These are phyloP conservation scores for Nannizzia gypsea DNA, from an alignment of 2,329 filamentous ascomycete species.

Conservation along the genomic window DNA sequence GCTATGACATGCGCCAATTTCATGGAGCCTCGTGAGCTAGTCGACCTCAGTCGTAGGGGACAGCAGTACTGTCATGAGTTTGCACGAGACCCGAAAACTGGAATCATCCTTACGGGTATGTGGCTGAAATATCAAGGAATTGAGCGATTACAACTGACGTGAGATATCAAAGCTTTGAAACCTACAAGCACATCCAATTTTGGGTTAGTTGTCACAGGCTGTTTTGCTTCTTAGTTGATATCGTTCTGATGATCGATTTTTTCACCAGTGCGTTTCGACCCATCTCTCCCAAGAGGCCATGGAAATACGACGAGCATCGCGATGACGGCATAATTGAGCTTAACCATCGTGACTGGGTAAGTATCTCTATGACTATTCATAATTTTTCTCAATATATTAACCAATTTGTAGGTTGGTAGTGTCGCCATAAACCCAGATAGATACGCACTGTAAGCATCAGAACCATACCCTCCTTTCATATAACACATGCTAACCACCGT, in stretches of 20 bases:
- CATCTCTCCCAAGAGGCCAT: constrained; percentile 3
- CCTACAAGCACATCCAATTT: not conserved
- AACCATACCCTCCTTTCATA: not conserved
- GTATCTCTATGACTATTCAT: not conserved
- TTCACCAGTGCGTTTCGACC: constrained; percentile 6
- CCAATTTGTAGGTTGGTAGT: constrained; percentile 22
- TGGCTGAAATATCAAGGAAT: constrained; percentile 1
- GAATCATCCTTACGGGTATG: constrained; percentile 28
- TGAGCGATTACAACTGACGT: not conserved
- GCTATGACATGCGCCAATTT: constrained; percentile 25
- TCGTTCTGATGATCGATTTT: not conserved
- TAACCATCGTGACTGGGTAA: constrained; percentile 12
- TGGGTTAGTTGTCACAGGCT: constrained; percentile 8
- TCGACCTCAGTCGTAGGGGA: constrained; percentile 19
- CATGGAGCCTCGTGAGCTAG: constrained; percentile 21
- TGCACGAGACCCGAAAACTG: constrained; percentile 25
- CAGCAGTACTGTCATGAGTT: constrained; percentile 13
- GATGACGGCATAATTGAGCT: not conserved
- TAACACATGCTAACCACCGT: not conserved
- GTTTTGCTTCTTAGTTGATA: not conserved
- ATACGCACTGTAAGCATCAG: constrained; percentile 13
- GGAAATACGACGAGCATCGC: constrained; percentile 6
- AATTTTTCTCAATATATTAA: not conserved
- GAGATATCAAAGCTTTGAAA: not conserved
- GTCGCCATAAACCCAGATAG: constrained; percentile 28